phyloP scores from a whole-genome alignment of 495 filamentous ascomycete genomes.

The Poronia punctata region DNA sequence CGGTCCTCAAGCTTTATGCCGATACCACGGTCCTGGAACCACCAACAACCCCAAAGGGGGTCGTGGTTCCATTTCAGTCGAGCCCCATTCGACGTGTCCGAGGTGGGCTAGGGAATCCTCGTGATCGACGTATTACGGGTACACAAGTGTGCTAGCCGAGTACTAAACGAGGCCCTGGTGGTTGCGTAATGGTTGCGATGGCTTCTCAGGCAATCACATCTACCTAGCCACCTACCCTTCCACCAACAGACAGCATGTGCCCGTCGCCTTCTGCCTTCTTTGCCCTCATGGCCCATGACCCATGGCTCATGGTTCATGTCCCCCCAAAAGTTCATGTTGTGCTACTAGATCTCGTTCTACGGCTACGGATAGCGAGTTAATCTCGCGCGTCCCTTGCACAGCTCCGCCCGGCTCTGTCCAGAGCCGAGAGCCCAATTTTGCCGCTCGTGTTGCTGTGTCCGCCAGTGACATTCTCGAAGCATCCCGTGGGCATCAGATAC shows the following conservation, averaged over 20 bases:
- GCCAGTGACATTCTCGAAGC: no score
- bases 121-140: not conserved
- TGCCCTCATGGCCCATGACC: no score
- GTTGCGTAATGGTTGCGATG: no score
- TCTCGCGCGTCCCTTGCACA: not conserved
- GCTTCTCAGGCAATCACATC: no score
- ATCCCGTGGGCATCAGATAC: no score
- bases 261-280: no score
- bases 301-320: no score
- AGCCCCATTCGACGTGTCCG: not conserved
- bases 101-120: constrained; percentile 1
- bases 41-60: constrained; percentile 9
- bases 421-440: not conserved
- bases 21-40: constrained; percentile 24
- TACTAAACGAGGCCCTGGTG: no score
- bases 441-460: constrained; percentile 3
- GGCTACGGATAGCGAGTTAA: constrained; percentile 10
- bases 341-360: constrained; percentile 8
- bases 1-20: constrained; percentile 21
- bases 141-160: not conserved
- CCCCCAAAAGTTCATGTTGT: no score
- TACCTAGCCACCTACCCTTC: no score
- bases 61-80: constrained; percentile 7
- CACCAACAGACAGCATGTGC: no score
- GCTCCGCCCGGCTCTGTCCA: not conserved